Evolutionary conservation across 2,329 filamentous ascomycete genomes (phyloP), one percentile per base, ranked within the genome.

Genomic region (Diaporthe sp.): DNA sequence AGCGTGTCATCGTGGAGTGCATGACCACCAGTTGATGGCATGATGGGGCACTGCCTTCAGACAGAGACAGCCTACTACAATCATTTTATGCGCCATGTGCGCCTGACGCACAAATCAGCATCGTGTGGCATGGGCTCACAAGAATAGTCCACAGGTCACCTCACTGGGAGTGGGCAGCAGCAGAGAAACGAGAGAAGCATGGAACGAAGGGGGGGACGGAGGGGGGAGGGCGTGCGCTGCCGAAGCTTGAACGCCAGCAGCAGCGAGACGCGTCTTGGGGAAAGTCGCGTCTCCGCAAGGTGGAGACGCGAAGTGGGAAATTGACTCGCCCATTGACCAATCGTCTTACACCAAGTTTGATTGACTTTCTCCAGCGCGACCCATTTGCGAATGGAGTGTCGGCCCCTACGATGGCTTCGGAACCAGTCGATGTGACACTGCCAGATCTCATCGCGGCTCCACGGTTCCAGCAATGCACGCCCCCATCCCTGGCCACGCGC

Each of bases 341-440:
- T 73, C 47, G 51, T 73, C 71, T 73, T 73, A 73, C 37, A 73
- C 71, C 71, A 65, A 65, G 22, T 72, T 72, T 72, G 70, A 51
- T 63, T 55, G 58, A 55, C 58, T 55, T 42, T 61, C 47, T 61
- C 47, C 31, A 53, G 57, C 71, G 57, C 49, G 71, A 1, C 25
- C 47, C 37, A 65, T 25, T 65, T 53, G 71, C 58, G 51, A 65
- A 57, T 60, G 51, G 71, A 55, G 47, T 73, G 71, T 65, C 58
- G 22, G 34, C 3, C 25, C 47, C 49, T 3, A 20, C n/a, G 20
- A 13, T 49, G 71, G 57, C 31, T 4, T 63, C 34, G 61, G 47
- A 39, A 63, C 71, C 71, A 61, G 57, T 42, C 42, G 34, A 63
- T 42, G 58, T 55, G 58, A 60, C 58, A 61, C 37, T 53, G 57